These are phyloP conservation scores for Conticribra weissflogii DNA, from an alignment of 108 stramenopile species.

Conservation along the genomic window DNA sequence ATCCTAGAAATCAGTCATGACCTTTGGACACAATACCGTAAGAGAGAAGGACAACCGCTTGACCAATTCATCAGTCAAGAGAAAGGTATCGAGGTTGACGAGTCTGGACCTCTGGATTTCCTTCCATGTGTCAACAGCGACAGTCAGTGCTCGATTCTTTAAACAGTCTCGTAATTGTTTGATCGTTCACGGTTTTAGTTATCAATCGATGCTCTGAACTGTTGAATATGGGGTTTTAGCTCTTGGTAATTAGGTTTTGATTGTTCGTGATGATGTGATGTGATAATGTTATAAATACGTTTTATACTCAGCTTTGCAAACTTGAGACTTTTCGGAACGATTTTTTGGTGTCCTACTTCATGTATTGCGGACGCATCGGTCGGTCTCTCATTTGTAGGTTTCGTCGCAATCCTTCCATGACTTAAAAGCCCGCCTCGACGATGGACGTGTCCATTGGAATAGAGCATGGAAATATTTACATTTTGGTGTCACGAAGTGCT, in stretches of 20 bases:
- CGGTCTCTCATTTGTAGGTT: no score
- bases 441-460: no score
- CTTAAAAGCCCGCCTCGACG: no score
- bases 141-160: constrained; percentile 39
- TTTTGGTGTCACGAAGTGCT: no score
- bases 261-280: neutral
- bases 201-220: constrained; percentile 8
- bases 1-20: constrained; percentile 88
- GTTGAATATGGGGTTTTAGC: neutral
- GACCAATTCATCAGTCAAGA: constrained; percentile 88
- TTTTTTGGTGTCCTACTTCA: no score
- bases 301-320: no score
- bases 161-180: neutral
- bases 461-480: no score
- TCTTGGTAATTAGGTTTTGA: constrained; percentile 7
- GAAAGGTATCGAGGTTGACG: constrained; percentile 88
- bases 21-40: constrained; percentile 91
- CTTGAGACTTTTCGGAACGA: no score
- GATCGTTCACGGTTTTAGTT: neutral
- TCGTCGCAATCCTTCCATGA: no score
- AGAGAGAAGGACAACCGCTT: constrained; percentile 90
- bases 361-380: no score
- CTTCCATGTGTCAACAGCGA: constrained; percentile 78
- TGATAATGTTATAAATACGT: no score
- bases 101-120: constrained; percentile 89